Conservation (phyloP, 305 asterid species). For the Andrographis paniculata region DNA sequence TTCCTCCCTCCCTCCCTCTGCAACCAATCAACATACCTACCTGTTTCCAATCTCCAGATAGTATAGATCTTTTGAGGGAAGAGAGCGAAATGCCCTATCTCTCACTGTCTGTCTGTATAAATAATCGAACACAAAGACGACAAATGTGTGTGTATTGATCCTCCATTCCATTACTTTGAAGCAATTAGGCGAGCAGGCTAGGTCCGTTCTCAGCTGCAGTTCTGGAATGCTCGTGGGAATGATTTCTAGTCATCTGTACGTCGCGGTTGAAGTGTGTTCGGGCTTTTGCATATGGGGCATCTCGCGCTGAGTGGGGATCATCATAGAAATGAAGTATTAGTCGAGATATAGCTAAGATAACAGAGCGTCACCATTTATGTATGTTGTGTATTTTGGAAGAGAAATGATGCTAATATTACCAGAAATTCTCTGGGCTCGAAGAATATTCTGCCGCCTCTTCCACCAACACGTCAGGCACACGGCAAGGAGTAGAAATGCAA, state of each 20-base stretch:
- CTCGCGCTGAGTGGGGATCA: conserved; percentile 68
- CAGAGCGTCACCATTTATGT: background rate
- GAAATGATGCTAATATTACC: conserved; percentile 24
- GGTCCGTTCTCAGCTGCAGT: conserved; percentile 81
- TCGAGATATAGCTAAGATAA: background rate
- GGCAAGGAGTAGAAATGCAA: conserved; percentile 45
- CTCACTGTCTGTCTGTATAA: no score
- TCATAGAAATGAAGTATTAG: background rate
- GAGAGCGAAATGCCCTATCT: no score
- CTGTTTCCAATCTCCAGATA: no score
- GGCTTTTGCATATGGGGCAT: conserved; percentile 87
- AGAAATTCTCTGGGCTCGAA: conserved; percentile 80
- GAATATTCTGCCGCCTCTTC: conserved; percentile 87
- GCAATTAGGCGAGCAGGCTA: conserved; percentile 33
- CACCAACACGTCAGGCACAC: conserved; percentile 83
- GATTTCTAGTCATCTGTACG: conserved; percentile 71
- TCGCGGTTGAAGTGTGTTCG: conserved; percentile 68
- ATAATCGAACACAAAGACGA: no score
- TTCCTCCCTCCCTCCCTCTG: no score
- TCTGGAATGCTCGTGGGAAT: conserved; percentile 55
- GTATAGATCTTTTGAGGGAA: no score
- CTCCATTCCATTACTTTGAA: background rate
- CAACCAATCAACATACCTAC: no score
- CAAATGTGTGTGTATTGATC: no score
- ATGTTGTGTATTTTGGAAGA: background rate